A percentile compares a stretch with the other conserved stretches of the same genome.
phyloP scores from a whole-genome alignment of 75 land plant species.

The Sequoia sempervirens region DNA sequence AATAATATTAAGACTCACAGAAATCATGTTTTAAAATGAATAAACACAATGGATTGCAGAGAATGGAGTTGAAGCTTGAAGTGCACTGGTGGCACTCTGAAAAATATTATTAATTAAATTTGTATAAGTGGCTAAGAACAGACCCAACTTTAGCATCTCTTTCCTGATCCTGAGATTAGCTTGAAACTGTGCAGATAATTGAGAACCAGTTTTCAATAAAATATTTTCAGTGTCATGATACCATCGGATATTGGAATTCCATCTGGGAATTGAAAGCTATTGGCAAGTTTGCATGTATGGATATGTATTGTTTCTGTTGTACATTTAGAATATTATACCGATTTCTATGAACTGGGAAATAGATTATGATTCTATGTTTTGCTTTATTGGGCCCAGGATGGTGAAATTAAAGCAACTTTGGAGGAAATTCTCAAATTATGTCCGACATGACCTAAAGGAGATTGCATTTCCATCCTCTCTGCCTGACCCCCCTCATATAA shows the following conservation, averaged over 20 bases:
- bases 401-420: slow-evolving; percentile 50
- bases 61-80: background rate
- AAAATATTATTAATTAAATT: too few species aligned
- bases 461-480: slow-evolving; percentile 91
- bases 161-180: background rate
- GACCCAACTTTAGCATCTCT: background rate
- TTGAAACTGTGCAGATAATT: background rate
- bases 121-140: background rate
- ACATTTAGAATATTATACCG: background rate
- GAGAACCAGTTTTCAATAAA: too few species aligned
- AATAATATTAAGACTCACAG: background rate
- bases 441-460: slow-evolving; percentile 82
- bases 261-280: background rate
- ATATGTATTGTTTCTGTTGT: background rate
- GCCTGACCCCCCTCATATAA: slow-evolving; percentile 73
- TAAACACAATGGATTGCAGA: background rate
- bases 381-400: background rate
- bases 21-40: background rate
- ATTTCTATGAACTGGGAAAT: background rate
- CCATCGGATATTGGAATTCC: background rate
- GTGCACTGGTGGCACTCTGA: background rate
- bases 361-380: background rate
- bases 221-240: background rate
- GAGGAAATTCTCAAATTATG: slow-evolving; percentile 60
- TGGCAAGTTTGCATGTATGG: background rate